Percentiles rank a stretch among this genome's conserved stretches.
Evolutionary conservation across 176 grass and related monocot genomes (phyloP).

Genomic region (Paspalum vaginatum): DNA sequence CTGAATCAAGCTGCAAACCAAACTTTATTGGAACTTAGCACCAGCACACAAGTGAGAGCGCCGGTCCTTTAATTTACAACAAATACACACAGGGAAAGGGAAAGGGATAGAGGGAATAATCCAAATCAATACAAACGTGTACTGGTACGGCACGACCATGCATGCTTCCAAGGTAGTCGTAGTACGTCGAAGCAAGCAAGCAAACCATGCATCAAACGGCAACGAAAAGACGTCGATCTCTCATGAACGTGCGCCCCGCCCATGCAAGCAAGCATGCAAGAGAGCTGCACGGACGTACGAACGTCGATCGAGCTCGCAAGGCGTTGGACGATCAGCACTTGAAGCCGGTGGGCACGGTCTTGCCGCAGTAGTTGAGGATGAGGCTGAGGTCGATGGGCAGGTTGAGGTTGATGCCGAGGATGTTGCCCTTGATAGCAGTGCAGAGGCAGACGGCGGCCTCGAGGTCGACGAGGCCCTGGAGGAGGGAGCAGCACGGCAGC

Average conservation of each 20-base stretch:
- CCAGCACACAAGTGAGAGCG: not conserved
- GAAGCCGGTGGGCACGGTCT: constrained; percentile 35
- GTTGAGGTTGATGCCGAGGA: constrained; percentile 47
- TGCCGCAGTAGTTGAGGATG: constrained; percentile 64
- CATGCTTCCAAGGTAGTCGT: too few species aligned
- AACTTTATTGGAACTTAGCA: constrained; percentile 14
- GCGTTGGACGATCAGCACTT: constrained; percentile 18
- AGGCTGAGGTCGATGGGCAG: constrained; percentile 56
- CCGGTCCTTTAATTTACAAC: constrained; percentile 4
- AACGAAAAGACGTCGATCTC: not conserved
- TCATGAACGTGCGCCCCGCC: not conserved
- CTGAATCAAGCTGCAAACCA: not conserved
- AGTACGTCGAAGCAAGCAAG: not conserved
- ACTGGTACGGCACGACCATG: too few species aligned
- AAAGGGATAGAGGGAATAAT: not conserved
- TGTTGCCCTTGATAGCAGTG: constrained; percentile 67
- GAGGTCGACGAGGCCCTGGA: constrained; percentile 65
- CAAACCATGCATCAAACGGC: constrained; percentile 1
- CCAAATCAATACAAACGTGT: not conserved
- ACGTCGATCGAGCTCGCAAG: not conserved
- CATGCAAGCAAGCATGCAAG: not conserved
- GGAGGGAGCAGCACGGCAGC: constrained; percentile 68
- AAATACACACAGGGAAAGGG: not conserved
- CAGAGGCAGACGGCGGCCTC: constrained; percentile 84
- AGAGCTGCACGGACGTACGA: not conserved